Base-by-base conservation (phyloP, 2,329 filamentous ascomycete species). In the Nigrospora osmanthi region DNA sequence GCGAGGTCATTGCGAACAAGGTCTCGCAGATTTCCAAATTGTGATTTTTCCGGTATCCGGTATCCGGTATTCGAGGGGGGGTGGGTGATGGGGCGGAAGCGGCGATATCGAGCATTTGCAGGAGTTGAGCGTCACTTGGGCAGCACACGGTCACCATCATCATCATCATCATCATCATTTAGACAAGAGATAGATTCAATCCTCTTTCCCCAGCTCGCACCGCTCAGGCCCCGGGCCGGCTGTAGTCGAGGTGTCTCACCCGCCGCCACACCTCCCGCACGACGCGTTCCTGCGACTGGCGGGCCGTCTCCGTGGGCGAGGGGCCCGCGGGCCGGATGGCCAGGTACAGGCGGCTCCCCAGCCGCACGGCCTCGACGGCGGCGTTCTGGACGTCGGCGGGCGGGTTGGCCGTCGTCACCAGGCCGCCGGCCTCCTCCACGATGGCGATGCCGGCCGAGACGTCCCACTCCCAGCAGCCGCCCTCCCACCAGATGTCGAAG, bases 401-500 rank as follows among this genome's bases (percentile, higher is more conserved):
- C 2, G 85, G 83, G 53, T 88, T 88, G 0, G 84, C 85, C 3
- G 81, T 85, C 0, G 85, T 89, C 16, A 89, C 72, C 4, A 89
- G 60, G 0, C 86, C 86, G 2, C 85, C 85, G 3, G 86, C 85
- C 65, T 89, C 85, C 46, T 81, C 68, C 1, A 89, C 65, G 35
- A 89, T 81, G 5, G 82, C 83, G 47, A 88, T 80, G 2, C 85
- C 85, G 12, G 85, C 86, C 2, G 85, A 84, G 4, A 89, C 85
- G 52, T 89, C 86, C 84, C 85, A 89, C 63, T 89, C 86, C 85
- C 85, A 88, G 56, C 84, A 88, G 0, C 85, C 85, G 3, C 84
- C 85, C 58, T 89, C 85, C 85, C 85, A 89, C 85, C 85, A 89
- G 11, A 89, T 87, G 62, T 89, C 85, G 52, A 89, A 82, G 0